Conservation (phyloP, 805 yeast genomes). For the Saturnispora saitoi region DNA sequence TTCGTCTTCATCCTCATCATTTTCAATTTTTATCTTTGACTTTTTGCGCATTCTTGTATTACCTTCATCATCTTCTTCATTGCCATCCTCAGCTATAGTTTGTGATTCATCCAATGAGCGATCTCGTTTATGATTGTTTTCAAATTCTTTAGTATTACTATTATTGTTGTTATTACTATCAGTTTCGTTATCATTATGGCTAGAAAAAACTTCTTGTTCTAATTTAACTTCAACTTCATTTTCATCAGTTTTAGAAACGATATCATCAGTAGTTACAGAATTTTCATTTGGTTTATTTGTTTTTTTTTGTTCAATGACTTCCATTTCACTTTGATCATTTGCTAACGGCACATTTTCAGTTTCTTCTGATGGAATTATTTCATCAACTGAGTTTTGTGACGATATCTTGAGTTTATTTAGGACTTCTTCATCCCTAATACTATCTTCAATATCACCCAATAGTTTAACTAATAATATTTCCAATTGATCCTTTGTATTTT, state of each 20-base stretch:
- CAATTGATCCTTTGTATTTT: background rate
- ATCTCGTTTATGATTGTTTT: background rate
- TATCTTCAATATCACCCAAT: background rate
- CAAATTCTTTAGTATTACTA: conserved; percentile 7
- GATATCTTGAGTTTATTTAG: background rate
- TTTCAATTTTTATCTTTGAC: conserved; percentile 1
- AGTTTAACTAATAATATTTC: background rate
- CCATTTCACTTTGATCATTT: background rate
- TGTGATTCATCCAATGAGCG: background rate
- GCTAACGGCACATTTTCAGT: background rate
- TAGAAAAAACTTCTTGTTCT: conserved; percentile 8
- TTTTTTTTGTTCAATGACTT: background rate
- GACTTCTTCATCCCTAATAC: background rate
- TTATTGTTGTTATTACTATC: background rate
- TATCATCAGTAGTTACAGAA: background rate
- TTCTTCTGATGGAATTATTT: background rate
- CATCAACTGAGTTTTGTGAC: conserved; percentile 1
- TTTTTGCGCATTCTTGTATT: conserved; percentile 3
- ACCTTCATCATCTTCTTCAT: conserved; percentile 14
- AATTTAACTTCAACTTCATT: conserved; percentile 8
- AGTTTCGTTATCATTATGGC: background rate
- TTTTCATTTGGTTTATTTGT: background rate
- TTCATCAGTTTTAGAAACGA: conserved; percentile 7
- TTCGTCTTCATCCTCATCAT: conserved; percentile 7
- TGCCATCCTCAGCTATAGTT: conserved; percentile 3